Evolutionary conservation across 805 yeast genomes (phyloP).

Genomic region (Scheffersomyces spartinae): DNA sequence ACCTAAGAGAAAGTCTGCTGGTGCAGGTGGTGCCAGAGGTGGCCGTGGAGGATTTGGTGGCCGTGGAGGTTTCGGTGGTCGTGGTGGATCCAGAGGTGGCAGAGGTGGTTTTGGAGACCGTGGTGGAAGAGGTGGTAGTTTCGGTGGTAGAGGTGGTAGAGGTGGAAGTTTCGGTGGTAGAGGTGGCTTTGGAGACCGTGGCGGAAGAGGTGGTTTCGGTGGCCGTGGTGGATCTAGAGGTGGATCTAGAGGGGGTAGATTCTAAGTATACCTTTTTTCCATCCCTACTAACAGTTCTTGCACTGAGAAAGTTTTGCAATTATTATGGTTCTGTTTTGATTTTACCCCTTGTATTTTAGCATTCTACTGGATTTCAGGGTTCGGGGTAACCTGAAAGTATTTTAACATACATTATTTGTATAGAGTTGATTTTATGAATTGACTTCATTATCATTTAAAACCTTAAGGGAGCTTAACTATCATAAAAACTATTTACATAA

Average conservation of each 20-base stretch:
- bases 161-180: conserved; percentile 27
- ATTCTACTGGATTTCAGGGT: no score
- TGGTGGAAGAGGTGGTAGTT: conserved; percentile 35
- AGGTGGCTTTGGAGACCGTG: conserved; percentile 26
- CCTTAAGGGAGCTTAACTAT: no score
- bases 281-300: no score
- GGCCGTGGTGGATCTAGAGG: conserved; percentile 30
- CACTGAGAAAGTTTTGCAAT: conserved; percentile 1
- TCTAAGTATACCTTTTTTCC: neutral
- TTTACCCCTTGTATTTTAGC: conserved; percentile 1
- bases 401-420: no score
- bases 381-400: no score
- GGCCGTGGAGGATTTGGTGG: conserved; percentile 30
- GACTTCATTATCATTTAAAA: no score
- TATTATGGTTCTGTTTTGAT: conserved; percentile 1
- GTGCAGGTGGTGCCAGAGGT: conserved; percentile 39
- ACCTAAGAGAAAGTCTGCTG: conserved; percentile 58
- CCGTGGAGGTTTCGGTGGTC: conserved; percentile 22
- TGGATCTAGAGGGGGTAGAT: conserved; percentile 2
- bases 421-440: no score
- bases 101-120: conserved; percentile 27
- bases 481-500: no score
- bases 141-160: conserved; percentile 32
- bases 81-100: conserved; percentile 18
- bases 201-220: conserved; percentile 34